These are phyloP conservation scores for Glycine soja DNA, from an alignment of 306 rosid species.

Conservation along the genomic window DNA sequence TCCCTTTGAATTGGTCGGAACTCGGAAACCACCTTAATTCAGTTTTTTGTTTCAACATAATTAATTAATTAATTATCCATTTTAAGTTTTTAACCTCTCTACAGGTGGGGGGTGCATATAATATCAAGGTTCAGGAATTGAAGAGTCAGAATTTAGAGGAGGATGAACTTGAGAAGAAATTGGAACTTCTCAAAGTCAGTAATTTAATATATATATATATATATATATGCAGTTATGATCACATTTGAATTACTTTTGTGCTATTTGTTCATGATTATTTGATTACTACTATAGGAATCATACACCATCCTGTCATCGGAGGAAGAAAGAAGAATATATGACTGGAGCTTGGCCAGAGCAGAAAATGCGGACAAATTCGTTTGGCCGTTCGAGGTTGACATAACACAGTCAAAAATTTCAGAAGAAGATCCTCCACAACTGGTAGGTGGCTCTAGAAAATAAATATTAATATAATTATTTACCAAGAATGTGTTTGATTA, in stretches of 20 bases:
- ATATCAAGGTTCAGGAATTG: conserved; percentile 63
- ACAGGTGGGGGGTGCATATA: conserved; percentile 69
- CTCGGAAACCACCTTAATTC: not conserved
- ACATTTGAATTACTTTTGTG: not conserved
- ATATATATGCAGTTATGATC: no score
- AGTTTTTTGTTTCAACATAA: conserved; percentile 1
- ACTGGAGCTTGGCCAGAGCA: conserved; percentile 83
- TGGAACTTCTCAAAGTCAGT: conserved; percentile 68
- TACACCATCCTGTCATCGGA: conserved; percentile 66
- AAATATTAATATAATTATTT: not conserved
- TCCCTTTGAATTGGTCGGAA: conserved; percentile 64
- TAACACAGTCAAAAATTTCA: conserved; percentile 44
- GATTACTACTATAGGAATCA: conserved; percentile 63
- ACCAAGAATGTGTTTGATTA: no score
- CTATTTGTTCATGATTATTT: conserved; percentile 7
- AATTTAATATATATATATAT: no score
- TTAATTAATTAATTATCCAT: not conserved
- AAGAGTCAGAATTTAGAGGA: conserved; percentile 62
- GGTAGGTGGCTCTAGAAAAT: conserved; percentile 49
- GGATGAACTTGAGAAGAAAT: conserved; percentile 66
- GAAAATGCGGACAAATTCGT: conserved; percentile 57
- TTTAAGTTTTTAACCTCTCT: not conserved
- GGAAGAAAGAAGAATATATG: conserved; percentile 80
- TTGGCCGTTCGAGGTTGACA: conserved; percentile 90
- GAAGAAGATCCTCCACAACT: conserved; percentile 63